Evolutionary conservation across 176 grass and related monocot species (phyloP).

Genomic region (Carex kokanica): DNA sequence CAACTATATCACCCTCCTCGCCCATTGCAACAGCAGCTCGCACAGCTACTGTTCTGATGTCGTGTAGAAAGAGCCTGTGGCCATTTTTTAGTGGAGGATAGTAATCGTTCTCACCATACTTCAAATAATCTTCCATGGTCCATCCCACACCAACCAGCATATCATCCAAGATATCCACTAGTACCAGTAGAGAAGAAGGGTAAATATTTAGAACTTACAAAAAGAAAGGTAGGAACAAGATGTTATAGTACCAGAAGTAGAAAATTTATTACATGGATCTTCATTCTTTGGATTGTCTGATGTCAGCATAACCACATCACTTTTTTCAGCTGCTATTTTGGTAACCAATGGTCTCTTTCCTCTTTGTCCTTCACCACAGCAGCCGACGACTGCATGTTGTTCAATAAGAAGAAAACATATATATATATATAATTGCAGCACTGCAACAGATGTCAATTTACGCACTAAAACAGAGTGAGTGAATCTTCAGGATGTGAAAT

Average conservation of each 20-base stretch:
- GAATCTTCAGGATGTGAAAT: not conserved
- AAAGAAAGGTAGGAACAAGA: conserved; percentile 35
- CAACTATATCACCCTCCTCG: conserved; percentile 92
- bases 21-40: conserved; percentile 93
- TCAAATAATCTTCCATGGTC: conserved; percentile 99
- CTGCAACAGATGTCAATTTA: not conserved
- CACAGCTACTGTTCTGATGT: conserved; percentile 86
- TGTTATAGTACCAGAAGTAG: not conserved
- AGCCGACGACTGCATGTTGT: conserved; percentile 77
- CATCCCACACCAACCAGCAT: conserved; percentile 89
- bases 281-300: conserved; percentile 94
- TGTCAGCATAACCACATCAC: conserved; percentile 97
- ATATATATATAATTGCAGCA: not conserved
- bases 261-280: conserved; percentile 62
- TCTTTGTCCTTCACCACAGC: conserved; percentile 86
- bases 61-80: conserved; percentile 86
- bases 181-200: conserved; percentile 21
- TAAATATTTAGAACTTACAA: conserved; percentile 14
- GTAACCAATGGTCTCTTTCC: conserved; percentile 91
- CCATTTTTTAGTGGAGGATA: conserved; percentile 94
- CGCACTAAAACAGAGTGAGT: not conserved
- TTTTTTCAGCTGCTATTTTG: conserved; percentile 92
- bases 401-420: conserved; percentile 23
- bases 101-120: conserved; percentile 86
- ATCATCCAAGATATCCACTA: conserved; percentile 98